These are phyloP conservation scores for Fusarium burgessii DNA, from an alignment of 2,329 filamentous ascomycete species.

Conservation along the genomic window DNA sequence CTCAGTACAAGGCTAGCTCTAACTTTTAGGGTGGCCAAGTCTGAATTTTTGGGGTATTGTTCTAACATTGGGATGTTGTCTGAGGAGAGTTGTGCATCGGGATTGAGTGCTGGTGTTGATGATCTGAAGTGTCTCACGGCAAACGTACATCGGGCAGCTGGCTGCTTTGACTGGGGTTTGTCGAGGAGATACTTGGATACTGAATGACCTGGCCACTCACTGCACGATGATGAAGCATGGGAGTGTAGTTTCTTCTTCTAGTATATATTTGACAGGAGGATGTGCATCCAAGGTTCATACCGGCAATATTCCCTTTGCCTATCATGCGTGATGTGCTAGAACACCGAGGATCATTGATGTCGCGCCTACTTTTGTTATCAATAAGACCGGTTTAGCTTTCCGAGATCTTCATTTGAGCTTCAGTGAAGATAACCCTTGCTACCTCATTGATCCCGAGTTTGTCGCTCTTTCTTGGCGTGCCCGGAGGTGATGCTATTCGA, in stretches of 20 bases:
- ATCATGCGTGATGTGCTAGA: too few species aligned
- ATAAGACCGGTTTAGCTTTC: too few species aligned
- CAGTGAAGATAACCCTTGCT: too few species aligned
- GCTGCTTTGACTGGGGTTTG: conserved; percentile 11
- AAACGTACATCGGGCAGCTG: conserved; percentile 12
- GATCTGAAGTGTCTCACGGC: background rate
- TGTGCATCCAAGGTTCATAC: background rate
- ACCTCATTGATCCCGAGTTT: too few species aligned
- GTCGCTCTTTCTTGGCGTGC: too few species aligned
- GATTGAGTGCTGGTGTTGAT: background rate
- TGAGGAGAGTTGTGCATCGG: background rate
- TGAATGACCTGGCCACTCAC: background rate
- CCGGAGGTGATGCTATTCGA: too few species aligned
- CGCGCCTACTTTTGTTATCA: too few species aligned
- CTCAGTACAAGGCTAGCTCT: conserved; percentile 46
- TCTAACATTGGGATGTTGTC: too few species aligned
- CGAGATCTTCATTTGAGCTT: too few species aligned
- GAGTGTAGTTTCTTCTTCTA: conserved; percentile 20
- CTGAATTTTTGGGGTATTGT: too few species aligned
- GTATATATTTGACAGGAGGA: conserved; percentile 31
- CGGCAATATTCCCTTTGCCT: too few species aligned
- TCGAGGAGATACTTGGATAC: background rate
- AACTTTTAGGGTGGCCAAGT: conserved; percentile 47
- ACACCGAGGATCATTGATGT: too few species aligned
- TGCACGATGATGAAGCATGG: background rate